These are phyloP conservation scores for Metarhizium robertsii DNA, from an alignment of 2,329 filamentous ascomycete species.

Conservation along the genomic window DNA sequence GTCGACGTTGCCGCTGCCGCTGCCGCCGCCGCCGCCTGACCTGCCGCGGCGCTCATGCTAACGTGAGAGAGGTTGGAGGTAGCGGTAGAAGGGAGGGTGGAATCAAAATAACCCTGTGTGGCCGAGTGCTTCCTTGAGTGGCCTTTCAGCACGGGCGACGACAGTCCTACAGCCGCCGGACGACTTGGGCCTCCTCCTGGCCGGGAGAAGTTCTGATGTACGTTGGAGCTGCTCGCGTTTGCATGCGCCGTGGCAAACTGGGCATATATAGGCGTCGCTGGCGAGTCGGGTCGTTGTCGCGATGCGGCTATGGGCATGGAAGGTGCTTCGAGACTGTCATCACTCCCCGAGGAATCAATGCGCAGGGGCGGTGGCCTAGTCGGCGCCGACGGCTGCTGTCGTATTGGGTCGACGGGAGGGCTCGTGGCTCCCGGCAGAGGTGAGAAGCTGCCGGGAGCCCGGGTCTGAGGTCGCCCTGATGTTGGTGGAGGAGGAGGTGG, in stretches of 20 bases:
- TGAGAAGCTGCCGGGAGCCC: slow-evolving; percentile 48
- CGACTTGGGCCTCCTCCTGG: slow-evolving; percentile 29
- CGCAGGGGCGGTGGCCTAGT: slow-evolving; percentile 24
- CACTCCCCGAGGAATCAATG: slow-evolving; percentile 21
- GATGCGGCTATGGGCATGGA: slow-evolving; percentile 37
- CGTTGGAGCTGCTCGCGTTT: slow-evolving; percentile 36
- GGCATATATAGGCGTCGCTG: slow-evolving; percentile 37
- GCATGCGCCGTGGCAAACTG: slow-evolving; percentile 34
- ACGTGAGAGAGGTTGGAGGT: slow-evolving; percentile 45
- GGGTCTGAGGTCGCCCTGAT: slow-evolving; percentile 28
- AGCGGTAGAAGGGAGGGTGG: slow-evolving; percentile 55
- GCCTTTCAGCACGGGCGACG: slow-evolving; percentile 24
- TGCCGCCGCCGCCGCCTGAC: slow-evolving; percentile 28
- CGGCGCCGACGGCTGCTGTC: slow-evolving; percentile 15
- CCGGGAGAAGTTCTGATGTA: slow-evolving; percentile 49
- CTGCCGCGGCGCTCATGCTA: slow-evolving; percentile 29
- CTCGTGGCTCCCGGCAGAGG: slow-evolving; percentile 32
- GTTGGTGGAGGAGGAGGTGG: slow-evolving; percentile 3
- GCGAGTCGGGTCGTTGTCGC: slow-evolving; percentile 27
- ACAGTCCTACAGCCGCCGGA: slow-evolving; percentile 17
- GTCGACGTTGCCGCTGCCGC: slow-evolving; percentile 16
- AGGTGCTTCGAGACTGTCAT: slow-evolving; percentile 14
- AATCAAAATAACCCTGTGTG: slow-evolving; percentile 69
- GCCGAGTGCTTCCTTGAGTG: slow-evolving; percentile 60
- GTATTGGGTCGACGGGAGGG: slow-evolving; percentile 18